These are phyloP conservation scores for Podila epigama DNA, from an alignment of 192 early-diverging fungal genomes.

Conservation along the genomic window DNA sequence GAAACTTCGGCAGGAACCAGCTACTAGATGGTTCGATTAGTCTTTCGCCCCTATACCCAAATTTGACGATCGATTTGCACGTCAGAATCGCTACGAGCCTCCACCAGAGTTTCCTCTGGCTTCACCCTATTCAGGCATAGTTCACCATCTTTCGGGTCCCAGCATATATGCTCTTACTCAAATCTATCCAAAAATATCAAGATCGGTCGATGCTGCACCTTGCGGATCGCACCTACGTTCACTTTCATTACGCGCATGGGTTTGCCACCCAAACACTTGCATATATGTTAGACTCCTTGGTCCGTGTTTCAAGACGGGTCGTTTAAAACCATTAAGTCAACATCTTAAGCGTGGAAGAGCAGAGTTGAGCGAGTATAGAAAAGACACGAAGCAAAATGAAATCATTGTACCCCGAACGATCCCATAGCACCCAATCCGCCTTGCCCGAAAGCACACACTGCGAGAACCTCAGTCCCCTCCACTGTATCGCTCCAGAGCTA, in stretches of 20 bases:
- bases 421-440: slow-evolving; percentile 43
- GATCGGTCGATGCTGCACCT: slow-evolving; percentile 64
- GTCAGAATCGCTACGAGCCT: slow-evolving; percentile 79
- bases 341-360: slow-evolving; percentile 58
- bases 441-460: slow-evolving; percentile 53
- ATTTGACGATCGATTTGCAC: slow-evolving; percentile 82
- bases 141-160: slow-evolving; percentile 87
- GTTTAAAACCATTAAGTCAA: slow-evolving; percentile 72
- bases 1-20: slow-evolving; percentile 87
- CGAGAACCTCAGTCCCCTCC: slow-evolving; percentile 64
- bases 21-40: slow-evolving; percentile 87
- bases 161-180: slow-evolving; percentile 74
- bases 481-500: slow-evolving; percentile 60
- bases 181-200: slow-evolving; percentile 56
- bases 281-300: slow-evolving; percentile 84
- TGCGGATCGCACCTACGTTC: slow-evolving; percentile 46
- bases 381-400: slow-evolving; percentile 45
- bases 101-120: slow-evolving; percentile 84
- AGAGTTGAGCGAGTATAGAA: slow-evolving; percentile 33
- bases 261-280: slow-evolving; percentile 75
- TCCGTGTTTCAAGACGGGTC: slow-evolving; percentile 86
- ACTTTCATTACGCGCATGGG: slow-evolving; percentile 67
- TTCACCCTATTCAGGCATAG: slow-evolving; percentile 85
- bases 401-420: slow-evolving; percentile 44
- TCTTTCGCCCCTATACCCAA: slow-evolving; percentile 86